Evolutionary conservation across 2,329 filamentous ascomycete species (phyloP).

Genomic region (Xylaria sp.): DNA sequence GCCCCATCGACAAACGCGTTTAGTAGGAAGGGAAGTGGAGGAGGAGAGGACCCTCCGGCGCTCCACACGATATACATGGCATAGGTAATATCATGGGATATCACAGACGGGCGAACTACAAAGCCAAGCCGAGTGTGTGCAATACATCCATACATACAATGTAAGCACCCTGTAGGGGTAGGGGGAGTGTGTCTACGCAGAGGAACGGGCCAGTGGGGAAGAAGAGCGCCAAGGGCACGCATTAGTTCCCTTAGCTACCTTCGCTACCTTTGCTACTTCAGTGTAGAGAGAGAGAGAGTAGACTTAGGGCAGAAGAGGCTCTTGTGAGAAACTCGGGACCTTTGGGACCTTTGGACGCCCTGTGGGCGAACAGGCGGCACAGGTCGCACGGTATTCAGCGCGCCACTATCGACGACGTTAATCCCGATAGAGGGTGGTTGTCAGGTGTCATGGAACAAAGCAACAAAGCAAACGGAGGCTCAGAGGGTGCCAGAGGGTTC

Average conservation of each 20-base stretch:
- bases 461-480: slow-evolving; percentile 34
- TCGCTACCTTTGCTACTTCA: too few relatives aligned
- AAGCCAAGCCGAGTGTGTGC: background rate
- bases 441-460: slow-evolving; percentile 44
- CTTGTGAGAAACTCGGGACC: background rate
- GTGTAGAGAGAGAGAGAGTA: background rate
- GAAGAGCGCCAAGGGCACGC: background rate
- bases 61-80: slow-evolving; percentile 34
- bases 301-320: background rate
- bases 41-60: slow-evolving; percentile 36
- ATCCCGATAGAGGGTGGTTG: slow-evolving; percentile 43
- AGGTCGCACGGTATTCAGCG: slow-evolving; percentile 45
- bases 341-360: background rate
- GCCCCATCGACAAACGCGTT: slow-evolving; percentile 40
- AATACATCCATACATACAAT: background rate
- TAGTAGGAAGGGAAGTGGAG: too few relatives aligned
- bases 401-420: slow-evolving; percentile 46
- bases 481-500: slow-evolving; percentile 15
- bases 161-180: slow-evolving; percentile 15
- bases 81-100: slow-evolving; percentile 1
- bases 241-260: background rate
- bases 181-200: slow-evolving; percentile 26
- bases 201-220: slow-evolving; percentile 13
- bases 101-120: slow-evolving; percentile 16
- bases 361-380: slow-evolving; percentile 25